Percentiles rank a stretch among this genome's conserved stretches.
Evolutionary conservation across 495 filamentous ascomycete species (phyloP).

Genomic region (Daldinia caldariorum): DNA sequence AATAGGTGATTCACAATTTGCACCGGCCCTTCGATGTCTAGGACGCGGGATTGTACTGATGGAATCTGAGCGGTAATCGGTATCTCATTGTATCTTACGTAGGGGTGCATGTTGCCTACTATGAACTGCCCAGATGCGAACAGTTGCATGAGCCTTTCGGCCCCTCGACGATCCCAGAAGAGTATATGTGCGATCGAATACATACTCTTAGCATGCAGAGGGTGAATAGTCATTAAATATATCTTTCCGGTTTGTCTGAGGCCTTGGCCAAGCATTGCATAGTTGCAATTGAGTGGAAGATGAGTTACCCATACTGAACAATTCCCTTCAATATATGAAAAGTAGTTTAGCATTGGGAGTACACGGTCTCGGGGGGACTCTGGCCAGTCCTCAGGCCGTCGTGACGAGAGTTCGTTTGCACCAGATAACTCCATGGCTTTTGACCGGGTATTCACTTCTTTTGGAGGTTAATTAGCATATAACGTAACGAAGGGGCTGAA

Average conservation of each 20-base stretch:
- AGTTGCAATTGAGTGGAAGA: neutral
- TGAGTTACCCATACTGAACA: slow-evolving; percentile 18
- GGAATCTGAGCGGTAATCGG: neutral
- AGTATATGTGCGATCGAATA: slow-evolving; percentile 9
- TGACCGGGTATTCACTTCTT: neutral
- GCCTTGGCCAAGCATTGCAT: neutral
- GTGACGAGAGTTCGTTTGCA: neutral
- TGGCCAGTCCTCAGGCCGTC: neutral
- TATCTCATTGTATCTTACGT: slow-evolving; percentile 1
- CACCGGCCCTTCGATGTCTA: neutral
- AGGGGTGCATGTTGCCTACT: neutral
- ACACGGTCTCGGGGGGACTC: neutral
- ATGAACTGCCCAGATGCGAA: neutral
- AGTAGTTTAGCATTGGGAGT: neutral
- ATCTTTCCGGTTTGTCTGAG: slow-evolving; percentile 11
- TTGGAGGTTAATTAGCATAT: neutral
- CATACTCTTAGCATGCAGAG: neutral
- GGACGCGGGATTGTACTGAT: slow-evolving; percentile 1
- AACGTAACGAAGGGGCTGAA: no score
- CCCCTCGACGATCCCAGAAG: slow-evolving; percentile 13
- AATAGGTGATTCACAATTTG: slow-evolving; percentile 2
- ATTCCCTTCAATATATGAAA: neutral
- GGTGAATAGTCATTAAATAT: slow-evolving; percentile 7
- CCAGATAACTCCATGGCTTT: neutral
- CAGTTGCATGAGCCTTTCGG: neutral